Conservation (phyloP, 148 eudicot genomes). For the Heliosperma pusillum region DNA sequence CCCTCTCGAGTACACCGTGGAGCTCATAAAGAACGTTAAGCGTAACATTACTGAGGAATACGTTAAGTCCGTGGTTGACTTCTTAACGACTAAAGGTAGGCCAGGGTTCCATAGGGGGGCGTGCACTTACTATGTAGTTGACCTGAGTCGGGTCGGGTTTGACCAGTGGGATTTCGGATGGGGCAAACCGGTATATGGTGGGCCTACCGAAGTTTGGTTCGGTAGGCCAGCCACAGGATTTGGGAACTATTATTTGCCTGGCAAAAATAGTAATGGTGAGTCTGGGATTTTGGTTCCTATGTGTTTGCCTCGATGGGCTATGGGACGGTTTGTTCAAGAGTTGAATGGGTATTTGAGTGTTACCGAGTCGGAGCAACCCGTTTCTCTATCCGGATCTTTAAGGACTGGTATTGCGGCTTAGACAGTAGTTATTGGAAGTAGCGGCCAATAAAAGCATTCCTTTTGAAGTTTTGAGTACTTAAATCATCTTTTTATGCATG, state of each 20-base stretch:
- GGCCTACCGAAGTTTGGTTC: background rate
- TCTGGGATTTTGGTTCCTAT: conserved; percentile 6
- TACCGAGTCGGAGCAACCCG: background rate
- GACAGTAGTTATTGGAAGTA: too few species aligned
- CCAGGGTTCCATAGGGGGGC: background rate
- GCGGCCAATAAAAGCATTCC: too few species aligned
- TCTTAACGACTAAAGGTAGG: background rate
- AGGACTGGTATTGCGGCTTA: background rate
- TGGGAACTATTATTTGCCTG: background rate
- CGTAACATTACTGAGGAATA: background rate
- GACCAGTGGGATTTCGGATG: conserved; percentile 7
- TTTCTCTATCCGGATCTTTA: background rate
- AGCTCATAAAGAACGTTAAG: conserved; percentile 6
- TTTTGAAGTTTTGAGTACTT: too few species aligned
- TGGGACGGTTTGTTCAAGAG: background rate
- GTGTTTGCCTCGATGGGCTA: conserved; percentile 7
- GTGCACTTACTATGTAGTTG: background rate
- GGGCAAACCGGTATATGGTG: background rate
- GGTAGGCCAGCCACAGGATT: background rate
- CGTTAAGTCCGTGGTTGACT: conserved; percentile 1
- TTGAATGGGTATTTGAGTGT: background rate
- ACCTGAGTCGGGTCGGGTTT: background rate
- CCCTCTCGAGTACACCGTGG: background rate
- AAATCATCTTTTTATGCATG: too few species aligned
- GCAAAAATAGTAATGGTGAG: background rate